A percentile compares a stretch with the other conserved stretches of the same genome.
phyloP scores from a whole-genome alignment of 495 filamentous ascomycete genomes.

The Aspergillus mulundensis region DNA sequence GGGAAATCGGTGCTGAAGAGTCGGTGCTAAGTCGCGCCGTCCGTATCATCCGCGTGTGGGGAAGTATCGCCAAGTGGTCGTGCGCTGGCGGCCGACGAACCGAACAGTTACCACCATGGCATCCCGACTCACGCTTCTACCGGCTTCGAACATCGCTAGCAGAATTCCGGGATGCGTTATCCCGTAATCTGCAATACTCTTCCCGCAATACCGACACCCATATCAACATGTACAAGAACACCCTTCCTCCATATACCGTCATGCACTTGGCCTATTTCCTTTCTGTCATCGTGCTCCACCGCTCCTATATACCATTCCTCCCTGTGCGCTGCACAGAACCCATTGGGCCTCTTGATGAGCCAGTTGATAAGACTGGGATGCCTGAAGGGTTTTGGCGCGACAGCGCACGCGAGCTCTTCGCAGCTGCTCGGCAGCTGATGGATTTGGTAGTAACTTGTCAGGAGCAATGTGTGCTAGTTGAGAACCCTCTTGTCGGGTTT shows the following conservation, averaged over 20 bases:
- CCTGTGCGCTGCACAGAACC: conserved; percentile 66
- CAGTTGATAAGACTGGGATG: conserved; percentile 48
- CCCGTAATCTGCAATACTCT: conserved; percentile 66
- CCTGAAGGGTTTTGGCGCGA: conserved; percentile 67
- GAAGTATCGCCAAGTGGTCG: conserved; percentile 71
- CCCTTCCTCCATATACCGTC: conserved; percentile 68
- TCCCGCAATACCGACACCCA: conserved; percentile 74
- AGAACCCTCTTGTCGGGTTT: conserved; percentile 77
- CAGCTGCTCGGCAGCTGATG: conserved; percentile 67
- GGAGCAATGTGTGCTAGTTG: conserved; percentile 64
- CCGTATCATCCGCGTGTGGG: conserved; percentile 74
- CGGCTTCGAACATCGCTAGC: conserved; percentile 57
- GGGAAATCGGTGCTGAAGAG: conserved; percentile 59
- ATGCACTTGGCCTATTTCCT: conserved; percentile 76
- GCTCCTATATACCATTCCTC: conserved; percentile 79
- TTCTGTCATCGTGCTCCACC: conserved; percentile 73
- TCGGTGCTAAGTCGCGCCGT: conserved; percentile 73
- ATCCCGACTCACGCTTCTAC: conserved; percentile 57
- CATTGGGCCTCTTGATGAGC: conserved; percentile 68
- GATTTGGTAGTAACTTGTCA: conserved; percentile 72
- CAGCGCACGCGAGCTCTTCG: conserved; percentile 71
- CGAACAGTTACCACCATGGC: conserved; percentile 61
- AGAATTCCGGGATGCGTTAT: conserved; percentile 63
- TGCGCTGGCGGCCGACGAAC: conserved; percentile 63
- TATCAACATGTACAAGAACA: conserved; percentile 61